Base-by-base conservation (phyloP, 2,329 filamentous ascomycete species). In the Aspergillus sp. region DNA sequence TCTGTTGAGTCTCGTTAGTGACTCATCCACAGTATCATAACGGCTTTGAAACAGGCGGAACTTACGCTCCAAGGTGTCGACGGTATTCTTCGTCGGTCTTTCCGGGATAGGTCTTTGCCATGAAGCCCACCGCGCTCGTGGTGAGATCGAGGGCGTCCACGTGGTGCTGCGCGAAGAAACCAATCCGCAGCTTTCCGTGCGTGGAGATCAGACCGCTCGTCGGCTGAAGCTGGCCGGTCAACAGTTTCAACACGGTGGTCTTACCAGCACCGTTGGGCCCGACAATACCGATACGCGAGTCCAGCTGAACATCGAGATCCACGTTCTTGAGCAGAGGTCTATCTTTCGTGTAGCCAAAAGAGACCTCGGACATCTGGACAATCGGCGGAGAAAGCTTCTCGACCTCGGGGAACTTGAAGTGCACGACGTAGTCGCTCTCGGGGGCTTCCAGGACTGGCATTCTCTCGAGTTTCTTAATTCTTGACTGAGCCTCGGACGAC, bases 201-300 rank as follows among this genome's bases (percentile, higher is more conserved):
- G 91, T 87, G 5, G 90, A 91, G 59, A 99, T 96, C 52, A 96
- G 68, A 61, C 94, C 94, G 49, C 84, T 81, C 0, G 86, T 85
- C 3, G 94, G 85, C 52, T 84, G 74, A 20, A 99, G 82, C 64
- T 90, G 89, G 58, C 91, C 90, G 59, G 94, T 96, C 55, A 99
- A 86, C n/a, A 99, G 84, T 76, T 97, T 97, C 62, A 99, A 79
- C n/a, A 97, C 88, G 0, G 94, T 99, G 2, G 94, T 99, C 76
- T 99, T 99, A 81, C 94, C 94, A 42, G 94, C 94, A 74, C 94
- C 94, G 81, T 99, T 99, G 67, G 94, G 94, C 14, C 94, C 94
- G n/a, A 99, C 93, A 68, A 99, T 99, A 68, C 94, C 94, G 64
- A 99, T 99, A 58, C 94, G 89, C 7, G 93, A 97, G 76, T 99